Percentiles rank a stretch among this genome's conserved stretches.
Conservation (phyloP, 106 monocot species). For the Dendrobium officinale region DNA sequence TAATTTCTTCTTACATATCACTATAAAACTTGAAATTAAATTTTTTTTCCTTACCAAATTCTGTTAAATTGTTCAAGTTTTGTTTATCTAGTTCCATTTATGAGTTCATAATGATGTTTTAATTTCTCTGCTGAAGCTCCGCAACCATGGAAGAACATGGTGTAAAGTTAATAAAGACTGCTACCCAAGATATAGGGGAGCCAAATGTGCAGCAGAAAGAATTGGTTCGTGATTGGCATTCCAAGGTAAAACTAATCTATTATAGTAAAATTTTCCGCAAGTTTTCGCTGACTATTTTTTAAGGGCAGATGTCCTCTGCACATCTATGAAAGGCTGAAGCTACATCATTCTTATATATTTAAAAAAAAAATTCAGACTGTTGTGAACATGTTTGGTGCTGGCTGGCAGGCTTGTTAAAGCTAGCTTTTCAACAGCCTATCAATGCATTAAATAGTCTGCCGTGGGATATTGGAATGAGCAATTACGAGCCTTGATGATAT, state of each 20-base stretch:
- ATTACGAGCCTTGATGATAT: background rate
- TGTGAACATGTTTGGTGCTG: no score
- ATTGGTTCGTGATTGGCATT: background rate
- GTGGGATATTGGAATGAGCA: background rate
- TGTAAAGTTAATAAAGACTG: background rate
- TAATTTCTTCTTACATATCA: no score
- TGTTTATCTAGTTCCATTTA: background rate
- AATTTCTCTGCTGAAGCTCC: background rate
- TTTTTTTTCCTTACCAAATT: no score
- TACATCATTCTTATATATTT: no score
- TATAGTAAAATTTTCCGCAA: background rate
- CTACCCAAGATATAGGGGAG: slow-evolving; percentile 4
- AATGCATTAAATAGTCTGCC: background rate
- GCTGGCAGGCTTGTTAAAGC: no score
- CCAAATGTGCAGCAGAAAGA: slow-evolving; percentile 11
- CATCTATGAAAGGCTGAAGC: background rate
- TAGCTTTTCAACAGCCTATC: no score
- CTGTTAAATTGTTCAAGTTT: background rate
- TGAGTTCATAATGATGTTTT: background rate
- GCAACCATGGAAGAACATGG: background rate
- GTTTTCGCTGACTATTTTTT: background rate
- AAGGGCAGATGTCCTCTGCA: background rate
- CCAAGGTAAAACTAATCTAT: slow-evolving; percentile 17
- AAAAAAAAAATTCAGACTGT: no score
- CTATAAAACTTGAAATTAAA: no score